Conservation (phyloP, 371 early-diverging fungal genomes). For the Fennellomyces sp. region DNA sequence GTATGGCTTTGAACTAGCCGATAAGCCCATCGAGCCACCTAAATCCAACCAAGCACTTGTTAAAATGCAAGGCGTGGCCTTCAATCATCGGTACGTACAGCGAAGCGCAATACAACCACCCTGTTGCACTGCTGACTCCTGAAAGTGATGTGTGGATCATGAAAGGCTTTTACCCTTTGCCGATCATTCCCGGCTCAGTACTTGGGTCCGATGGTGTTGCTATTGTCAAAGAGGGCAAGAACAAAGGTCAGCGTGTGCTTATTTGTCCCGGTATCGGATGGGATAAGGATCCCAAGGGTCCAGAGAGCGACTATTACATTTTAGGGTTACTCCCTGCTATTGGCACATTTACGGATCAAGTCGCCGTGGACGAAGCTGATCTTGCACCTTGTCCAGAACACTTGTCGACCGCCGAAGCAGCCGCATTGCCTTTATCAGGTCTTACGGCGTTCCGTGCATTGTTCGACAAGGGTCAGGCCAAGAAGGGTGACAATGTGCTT, state of each 20-base stretch:
- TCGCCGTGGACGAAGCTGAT: slow-evolving; percentile 46
- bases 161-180: slow-evolving; percentile 42
- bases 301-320: slow-evolving; percentile 61
- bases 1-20: slow-evolving; percentile 30
- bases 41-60: slow-evolving; percentile 45
- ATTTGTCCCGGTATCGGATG: slow-evolving; percentile 63
- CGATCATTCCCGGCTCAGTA: slow-evolving; percentile 46
- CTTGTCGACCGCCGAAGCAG: slow-evolving; percentile 62
- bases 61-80: slow-evolving; percentile 61
- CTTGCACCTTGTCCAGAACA: slow-evolving; percentile 60
- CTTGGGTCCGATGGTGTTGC: slow-evolving; percentile 69
- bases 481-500: slow-evolving; percentile 59
- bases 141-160: slow-evolving; percentile 61
- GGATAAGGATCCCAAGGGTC: slow-evolving; percentile 59
- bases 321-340: slow-evolving; percentile 58
- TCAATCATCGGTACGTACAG: slow-evolving; percentile 62
- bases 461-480: slow-evolving; percentile 60
- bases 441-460: slow-evolving; percentile 67
- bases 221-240: slow-evolving; percentile 20
- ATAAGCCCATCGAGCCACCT: not conserved
- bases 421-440: slow-evolving; percentile 73
- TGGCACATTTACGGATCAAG: slow-evolving; percentile 64
- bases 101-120: not conserved
- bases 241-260: slow-evolving; percentile 45
- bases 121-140: not conserved